phyloP scores from a whole-genome alignment of 768 basidiomycete genomes.

The Obba rivulosa region DNA sequence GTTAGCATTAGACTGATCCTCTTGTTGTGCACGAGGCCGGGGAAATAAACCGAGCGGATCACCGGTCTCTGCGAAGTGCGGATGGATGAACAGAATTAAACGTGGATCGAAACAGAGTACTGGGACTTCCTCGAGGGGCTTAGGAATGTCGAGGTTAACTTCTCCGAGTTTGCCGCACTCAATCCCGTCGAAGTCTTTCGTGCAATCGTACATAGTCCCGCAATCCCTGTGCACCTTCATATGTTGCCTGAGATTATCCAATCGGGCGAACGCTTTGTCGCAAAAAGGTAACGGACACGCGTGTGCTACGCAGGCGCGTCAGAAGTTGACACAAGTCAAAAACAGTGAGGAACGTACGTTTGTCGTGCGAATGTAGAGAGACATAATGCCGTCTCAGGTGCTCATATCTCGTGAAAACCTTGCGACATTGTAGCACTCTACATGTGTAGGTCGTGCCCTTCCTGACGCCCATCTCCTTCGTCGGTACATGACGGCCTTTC shows the following conservation, averaged over 20 bases:
- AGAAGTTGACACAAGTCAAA: not conserved
- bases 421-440: conserved; percentile 64
- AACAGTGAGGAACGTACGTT: conserved; percentile 51
- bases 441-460: conserved; percentile 54
- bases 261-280: conserved; percentile 64
- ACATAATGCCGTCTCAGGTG: conserved; percentile 80
- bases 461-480: conserved; percentile 14
- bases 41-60: no score
- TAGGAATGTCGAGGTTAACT: no score
- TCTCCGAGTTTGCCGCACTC: no score
- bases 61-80: no score
- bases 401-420: conserved; percentile 74
- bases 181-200: conserved; percentile 12
- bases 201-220: conserved; percentile 12
- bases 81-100: no score
- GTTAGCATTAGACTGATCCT: no score
- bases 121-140: no score
- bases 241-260: conserved; percentile 77
- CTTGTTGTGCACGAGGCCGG: no score
- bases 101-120: no score
- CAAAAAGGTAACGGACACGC: conserved; percentile 61
- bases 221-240: conserved; percentile 48
- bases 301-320: conserved; percentile 34
- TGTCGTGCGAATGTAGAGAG: conserved; percentile 77
- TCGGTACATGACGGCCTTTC: conserved; percentile 45